Evolutionary conservation across 352 stramenopile genomes (phyloP), one percentile per base, ranked within the genome.

Genomic region (Globisporangium rhizosaccharum): DNA sequence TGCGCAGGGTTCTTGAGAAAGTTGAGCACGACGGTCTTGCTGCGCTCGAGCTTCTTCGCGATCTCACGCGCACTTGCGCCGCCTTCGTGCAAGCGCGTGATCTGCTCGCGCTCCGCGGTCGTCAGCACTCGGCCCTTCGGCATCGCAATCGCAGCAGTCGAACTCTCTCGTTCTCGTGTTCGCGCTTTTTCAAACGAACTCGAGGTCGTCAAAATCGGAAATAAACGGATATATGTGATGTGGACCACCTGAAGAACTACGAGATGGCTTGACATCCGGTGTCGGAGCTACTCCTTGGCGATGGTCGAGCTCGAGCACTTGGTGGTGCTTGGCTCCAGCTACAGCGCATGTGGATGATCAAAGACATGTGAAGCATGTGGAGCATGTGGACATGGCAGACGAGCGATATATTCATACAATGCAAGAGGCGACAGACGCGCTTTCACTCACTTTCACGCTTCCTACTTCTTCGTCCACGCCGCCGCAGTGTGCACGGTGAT

Each of bases 21-120:
- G 61, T 81, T 84, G 62, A 84, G 74, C 65, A 84, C 74, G 37
- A 84, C 74, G 20, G 74, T 81, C 70, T 84, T 84, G 62, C 72
- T 81, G 53, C 74, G 74, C 37, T 67, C 45, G 15, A 84, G 63
- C 59, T 68, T 65, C 60, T 75, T 71, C 20, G 62, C 74, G 65
- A 84, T 84, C 61, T 81, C 72, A n/a, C 74, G 70, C 10, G 64
- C 71, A 56, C 74, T 84, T 17, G 68, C 60, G 59, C 67, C 71
- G 8, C 56, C 54, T n/a, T 54, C 59, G 53, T 78, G 72, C 65
- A 84, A 54, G 63, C 66, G 48, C 26, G 28, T 39, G 65, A 84
- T 84, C 72, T 80, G 56, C 53, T 76, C 72, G 51, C 72, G 74
- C 63, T 84, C 74, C 23, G 51, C 61, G 8, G 41, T 20, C 23